Evolutionary conservation across 169 alveolate genomes (phyloP), one percentile per base, ranked within the genome.

Genomic region (Plasmodium ovale): DNA sequence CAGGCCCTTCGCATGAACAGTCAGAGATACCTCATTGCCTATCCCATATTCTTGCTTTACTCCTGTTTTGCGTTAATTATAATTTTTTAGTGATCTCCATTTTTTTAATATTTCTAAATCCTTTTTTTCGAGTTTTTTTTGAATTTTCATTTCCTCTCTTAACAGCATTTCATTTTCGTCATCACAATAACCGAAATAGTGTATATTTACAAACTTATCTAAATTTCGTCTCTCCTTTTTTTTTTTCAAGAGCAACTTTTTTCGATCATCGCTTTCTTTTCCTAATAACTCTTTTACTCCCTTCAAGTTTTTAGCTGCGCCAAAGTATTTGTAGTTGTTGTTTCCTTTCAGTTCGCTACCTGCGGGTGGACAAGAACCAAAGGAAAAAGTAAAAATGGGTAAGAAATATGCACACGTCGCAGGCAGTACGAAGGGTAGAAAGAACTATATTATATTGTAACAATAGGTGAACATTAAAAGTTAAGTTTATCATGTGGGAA

Each of bases 231-330:
- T 68, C 27, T 82, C 84, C 58, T 65, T 64, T 54, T 31, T 82
- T 16, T 54, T 82, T 82, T 82, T 64, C 51, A 67, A 65, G 53
- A 53, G 21, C n/a, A 67, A 29, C 42, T 82, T 51, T 16, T 67
- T 82, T 49, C 84, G 62, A 27, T 92, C 95, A 6, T 65, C 89
- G 53, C 77, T 93, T 67, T 94, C 97, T 87, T 96, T 93, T 31
- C 88, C 92, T 90, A 98, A 94, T 65, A 97, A 94, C 87, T 98
- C 99, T 35, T 97, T 92, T 9, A 98, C 99, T 27, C 98, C 98
- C 2, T 98, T 98, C 35, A 98, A 95, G 70, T 97, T 95, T 93
- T 96, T 98, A 7, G 99, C 99, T 2, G 99, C 99, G 1, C 99
- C 99, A 79, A 95, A 98, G 91, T 98, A 98, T 64, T 94, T 94